These are phyloP conservation scores for Narthecium ossifragum DNA, from an alignment of 106 monocot species.

Conservation along the genomic window DNA sequence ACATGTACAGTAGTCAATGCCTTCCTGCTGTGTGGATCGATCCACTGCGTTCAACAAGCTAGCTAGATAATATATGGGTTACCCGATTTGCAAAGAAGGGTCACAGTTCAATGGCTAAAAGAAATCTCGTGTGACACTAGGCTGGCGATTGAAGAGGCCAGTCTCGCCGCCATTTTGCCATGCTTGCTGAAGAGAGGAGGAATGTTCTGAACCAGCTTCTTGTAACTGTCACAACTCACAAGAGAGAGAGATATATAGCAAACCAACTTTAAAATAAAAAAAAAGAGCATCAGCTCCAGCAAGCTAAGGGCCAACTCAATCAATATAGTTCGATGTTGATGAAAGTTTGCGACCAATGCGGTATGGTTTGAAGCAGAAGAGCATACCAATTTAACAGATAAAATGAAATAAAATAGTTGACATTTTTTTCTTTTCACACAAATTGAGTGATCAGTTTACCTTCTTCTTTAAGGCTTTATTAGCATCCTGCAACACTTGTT, in stretches of 20 bases:
- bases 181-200: constrained; percentile 3
- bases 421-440: neutral
- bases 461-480: constrained; percentile 18
- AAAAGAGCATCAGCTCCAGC: neutral
- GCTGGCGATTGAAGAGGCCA: neutral
- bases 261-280: neutral
- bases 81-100: constrained; percentile 12
- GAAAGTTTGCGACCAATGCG: no score
- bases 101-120: constrained; percentile 7
- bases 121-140: constrained; percentile 1
- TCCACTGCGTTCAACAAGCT: no score
- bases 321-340: neutral
- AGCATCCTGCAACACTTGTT: constrained; percentile 24
- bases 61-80: no score
- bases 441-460: constrained; percentile 1
- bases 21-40: no score
- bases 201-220: neutral
- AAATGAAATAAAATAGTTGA: neutral
- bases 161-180: neutral
- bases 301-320: neutral
- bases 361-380: no score
- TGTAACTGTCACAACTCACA: neutral
- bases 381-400: neutral
- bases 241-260: neutral
- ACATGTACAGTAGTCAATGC: no score